Evolutionary conservation across 192 early-diverging fungal genomes (phyloP).

Genomic region (Coemansia furcata): DNA sequence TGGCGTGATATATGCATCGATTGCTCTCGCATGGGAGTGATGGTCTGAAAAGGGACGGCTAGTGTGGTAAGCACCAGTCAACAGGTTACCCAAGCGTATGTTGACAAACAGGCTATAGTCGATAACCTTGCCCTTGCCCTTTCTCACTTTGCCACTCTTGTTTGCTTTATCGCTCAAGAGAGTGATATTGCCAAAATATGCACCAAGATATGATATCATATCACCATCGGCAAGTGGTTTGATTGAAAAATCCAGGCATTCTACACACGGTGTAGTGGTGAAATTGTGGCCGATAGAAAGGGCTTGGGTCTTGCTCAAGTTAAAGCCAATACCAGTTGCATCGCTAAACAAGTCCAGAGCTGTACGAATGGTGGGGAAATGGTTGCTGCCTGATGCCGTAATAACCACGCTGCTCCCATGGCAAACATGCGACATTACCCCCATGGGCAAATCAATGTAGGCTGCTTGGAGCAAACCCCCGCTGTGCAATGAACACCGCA

Average conservation of each 20-base stretch:
- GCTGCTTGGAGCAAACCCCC: not conserved
- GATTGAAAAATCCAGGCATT: not conserved
- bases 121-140: not conserved
- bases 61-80: not conserved
- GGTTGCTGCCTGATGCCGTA: not conserved
- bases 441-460: not conserved
- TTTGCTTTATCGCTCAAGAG: too few relatives aligned
- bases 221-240: not conserved
- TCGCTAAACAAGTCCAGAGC: not conserved
- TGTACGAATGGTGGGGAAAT: not conserved
- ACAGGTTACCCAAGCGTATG: not conserved
- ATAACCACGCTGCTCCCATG: not conserved
- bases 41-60: not conserved
- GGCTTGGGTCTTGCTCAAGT: not conserved
- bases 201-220: not conserved
- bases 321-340: not conserved
- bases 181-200: not conserved
- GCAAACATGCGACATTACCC: not conserved
- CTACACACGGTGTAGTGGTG: not conserved
- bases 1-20: not conserved
- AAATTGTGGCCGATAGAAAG: not conserved
- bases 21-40: not conserved
- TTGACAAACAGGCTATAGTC: not conserved
- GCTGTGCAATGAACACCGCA: not conserved
- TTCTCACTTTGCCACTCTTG: too few relatives aligned